Evolutionary conservation across 1,284 basidiomycete species (phyloP).

Genomic region (Leccinum pallidistipes): DNA sequence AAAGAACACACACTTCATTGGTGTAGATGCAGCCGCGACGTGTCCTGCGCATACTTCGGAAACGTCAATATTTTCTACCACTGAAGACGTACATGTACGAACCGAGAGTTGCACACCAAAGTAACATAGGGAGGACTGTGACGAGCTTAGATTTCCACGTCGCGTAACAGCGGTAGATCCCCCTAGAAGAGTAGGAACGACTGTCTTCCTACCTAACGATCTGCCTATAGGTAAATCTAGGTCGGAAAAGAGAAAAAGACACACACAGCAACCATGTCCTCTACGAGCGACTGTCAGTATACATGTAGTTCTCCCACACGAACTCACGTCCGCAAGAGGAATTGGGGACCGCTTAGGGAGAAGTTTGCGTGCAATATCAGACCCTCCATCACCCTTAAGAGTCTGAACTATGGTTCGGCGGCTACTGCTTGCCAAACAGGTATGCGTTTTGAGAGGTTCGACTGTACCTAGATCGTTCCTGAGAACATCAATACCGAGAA

Average conservation of each 20-base stretch:
- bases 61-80: not conserved
- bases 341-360: not conserved
- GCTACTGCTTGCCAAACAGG: too few relatives aligned
- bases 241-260: not conserved
- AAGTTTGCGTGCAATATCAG: not conserved
- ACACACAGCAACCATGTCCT: not conserved
- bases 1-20: not conserved
- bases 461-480: conserved; percentile 14
- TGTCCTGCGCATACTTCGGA: not conserved
- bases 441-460: not conserved
- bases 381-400: too few relatives aligned
- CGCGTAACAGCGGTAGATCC: not conserved
- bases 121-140: not conserved
- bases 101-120: not conserved
- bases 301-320: not conserved
- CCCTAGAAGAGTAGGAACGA: too few relatives aligned
- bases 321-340: not conserved
- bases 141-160: not conserved
- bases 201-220: too few relatives aligned
- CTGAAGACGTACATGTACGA: not conserved
- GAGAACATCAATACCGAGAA: conserved; percentile 20
- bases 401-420: too few relatives aligned
- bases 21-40: too few relatives aligned
- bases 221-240: not conserved
- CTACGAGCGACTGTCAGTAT: not conserved